These are phyloP conservation scores for Raphanus raphanistrum DNA, from an alignment of 345 rosid species.

Conservation along the genomic window DNA sequence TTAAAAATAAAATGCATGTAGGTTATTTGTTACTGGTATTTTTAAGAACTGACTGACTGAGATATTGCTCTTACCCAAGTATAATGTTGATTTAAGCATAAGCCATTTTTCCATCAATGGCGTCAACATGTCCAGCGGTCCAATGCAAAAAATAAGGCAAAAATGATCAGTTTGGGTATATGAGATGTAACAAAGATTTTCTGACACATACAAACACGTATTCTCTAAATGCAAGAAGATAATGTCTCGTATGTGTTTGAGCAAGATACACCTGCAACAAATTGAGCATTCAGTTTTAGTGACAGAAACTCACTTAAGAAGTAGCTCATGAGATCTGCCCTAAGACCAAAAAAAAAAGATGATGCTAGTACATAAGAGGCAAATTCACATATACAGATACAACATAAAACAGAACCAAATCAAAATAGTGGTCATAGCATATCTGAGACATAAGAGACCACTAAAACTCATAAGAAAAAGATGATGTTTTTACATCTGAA, in stretches of 20 bases:
- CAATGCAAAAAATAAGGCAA: too few relatives aligned
- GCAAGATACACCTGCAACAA: slow-evolving; percentile 49
- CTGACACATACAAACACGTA: too few relatives aligned
- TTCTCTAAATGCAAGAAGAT: neutral
- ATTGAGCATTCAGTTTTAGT: neutral
- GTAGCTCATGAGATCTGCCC: neutral
- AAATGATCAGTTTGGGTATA: too few relatives aligned
- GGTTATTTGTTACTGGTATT: neutral
- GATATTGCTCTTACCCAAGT: slow-evolving; percentile 63
- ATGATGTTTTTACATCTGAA: too few relatives aligned
- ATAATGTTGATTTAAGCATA: slow-evolving; percentile 55
- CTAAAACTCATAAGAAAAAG: too few relatives aligned
- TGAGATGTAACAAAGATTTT: too few relatives aligned
- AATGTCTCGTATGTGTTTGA: slow-evolving; percentile 46
- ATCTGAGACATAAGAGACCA: neutral
- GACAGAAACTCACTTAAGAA: neutral
- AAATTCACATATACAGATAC: neutral
- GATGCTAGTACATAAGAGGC: neutral
- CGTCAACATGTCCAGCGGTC: too few relatives aligned
- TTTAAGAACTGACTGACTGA: neutral
- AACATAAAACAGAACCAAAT: neutral
- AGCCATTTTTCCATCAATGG: neutral
- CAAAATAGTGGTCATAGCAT: neutral
- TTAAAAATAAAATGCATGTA: neutral
- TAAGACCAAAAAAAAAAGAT: neutral